Evolutionary conservation across 768 basidiomycete species (phyloP).

Genomic region (Russula griseocarnosa): DNA sequence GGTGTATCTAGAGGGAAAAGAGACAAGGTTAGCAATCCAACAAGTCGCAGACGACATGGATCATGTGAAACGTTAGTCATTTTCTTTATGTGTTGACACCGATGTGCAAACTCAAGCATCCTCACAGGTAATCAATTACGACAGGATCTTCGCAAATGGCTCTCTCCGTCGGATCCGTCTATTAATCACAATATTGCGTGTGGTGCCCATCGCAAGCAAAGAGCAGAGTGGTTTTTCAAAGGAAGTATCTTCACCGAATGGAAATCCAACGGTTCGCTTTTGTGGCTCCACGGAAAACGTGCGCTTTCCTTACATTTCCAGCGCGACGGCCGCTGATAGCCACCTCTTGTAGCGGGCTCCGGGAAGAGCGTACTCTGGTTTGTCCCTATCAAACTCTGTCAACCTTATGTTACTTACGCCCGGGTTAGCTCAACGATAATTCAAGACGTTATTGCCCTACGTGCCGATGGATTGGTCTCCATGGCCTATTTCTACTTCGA

Average conservation of each 20-base stretch:
- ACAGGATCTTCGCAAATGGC: not conserved
- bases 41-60: not conserved
- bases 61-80: constrained; percentile 1
- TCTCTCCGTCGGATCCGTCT: not conserved
- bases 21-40: not conserved
- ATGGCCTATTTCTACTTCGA: too few relatives aligned
- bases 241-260: not conserved
- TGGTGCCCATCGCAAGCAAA: not conserved
- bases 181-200: not conserved
- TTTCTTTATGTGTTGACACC: too few relatives aligned
- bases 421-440: too few relatives aligned
- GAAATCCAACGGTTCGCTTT: not conserved
- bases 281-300: constrained; percentile 4
- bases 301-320: not conserved
- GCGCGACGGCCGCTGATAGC: not conserved
- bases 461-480: too few relatives aligned
- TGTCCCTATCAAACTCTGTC: not conserved
- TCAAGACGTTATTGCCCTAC: too few relatives aligned
- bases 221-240: not conserved
- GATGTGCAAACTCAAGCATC: not conserved
- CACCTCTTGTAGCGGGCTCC: not conserved
- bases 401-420: too few relatives aligned
- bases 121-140: not conserved
- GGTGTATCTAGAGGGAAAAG: not conserved
- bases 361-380: constrained; percentile 4